phyloP scores from a whole-genome alignment of 2,329 filamentous ascomycete species.

The Scolecobasidium constrictum region DNA sequence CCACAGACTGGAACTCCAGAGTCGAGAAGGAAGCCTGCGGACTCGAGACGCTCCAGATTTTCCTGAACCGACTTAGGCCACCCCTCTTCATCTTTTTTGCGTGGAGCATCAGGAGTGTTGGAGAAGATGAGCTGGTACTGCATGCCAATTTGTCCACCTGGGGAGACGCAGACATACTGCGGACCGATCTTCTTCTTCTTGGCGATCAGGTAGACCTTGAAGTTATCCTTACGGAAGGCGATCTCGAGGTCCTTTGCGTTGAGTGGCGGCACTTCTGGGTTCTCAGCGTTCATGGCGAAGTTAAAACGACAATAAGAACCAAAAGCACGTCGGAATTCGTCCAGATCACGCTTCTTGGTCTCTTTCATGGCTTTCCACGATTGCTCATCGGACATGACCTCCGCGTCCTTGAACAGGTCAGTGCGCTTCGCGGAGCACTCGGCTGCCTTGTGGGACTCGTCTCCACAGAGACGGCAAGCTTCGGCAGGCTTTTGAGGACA shows the following conservation, averaged over 20 bases:
- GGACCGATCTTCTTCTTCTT: slow-evolving; percentile 30
- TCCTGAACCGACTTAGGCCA: slow-evolving; percentile 52
- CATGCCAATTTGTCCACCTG: slow-evolving; percentile 47
- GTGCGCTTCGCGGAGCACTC: slow-evolving; percentile 35
- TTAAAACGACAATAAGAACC: slow-evolving; percentile 40
- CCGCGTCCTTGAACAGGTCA: slow-evolving; percentile 16
- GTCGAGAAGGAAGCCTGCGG: slow-evolving; percentile 51
- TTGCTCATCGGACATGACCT: slow-evolving; percentile 37
- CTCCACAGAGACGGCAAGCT: slow-evolving; percentile 44
- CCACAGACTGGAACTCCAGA: slow-evolving; percentile 48
- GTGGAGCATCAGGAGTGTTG: slow-evolving; percentile 43
- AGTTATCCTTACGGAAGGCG: slow-evolving; percentile 36
- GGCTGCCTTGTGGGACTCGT: slow-evolving; percentile 32
- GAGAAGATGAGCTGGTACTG: slow-evolving; percentile 53
- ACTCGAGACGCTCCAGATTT: slow-evolving; percentile 53
- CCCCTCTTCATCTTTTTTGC: slow-evolving; percentile 27
- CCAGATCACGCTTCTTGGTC: slow-evolving; percentile 38
- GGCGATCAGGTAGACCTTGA: slow-evolving; percentile 42
- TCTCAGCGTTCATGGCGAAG: slow-evolving; percentile 14
- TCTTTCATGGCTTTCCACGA: slow-evolving; percentile 40
- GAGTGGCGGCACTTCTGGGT: slow-evolving; percentile 19
- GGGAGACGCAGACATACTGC: slow-evolving; percentile 39
- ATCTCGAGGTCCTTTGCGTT: slow-evolving; percentile 38
- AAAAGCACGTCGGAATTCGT: slow-evolving; percentile 39
- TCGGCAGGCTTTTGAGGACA: slow-evolving; percentile 50